A percentile compares a stretch with the other conserved stretches of the same genome.
These are phyloP conservation scores for Tolypocladium sp. DNA, from an alignment of 2,329 filamentous ascomycete species.

Conservation along the genomic window DNA sequence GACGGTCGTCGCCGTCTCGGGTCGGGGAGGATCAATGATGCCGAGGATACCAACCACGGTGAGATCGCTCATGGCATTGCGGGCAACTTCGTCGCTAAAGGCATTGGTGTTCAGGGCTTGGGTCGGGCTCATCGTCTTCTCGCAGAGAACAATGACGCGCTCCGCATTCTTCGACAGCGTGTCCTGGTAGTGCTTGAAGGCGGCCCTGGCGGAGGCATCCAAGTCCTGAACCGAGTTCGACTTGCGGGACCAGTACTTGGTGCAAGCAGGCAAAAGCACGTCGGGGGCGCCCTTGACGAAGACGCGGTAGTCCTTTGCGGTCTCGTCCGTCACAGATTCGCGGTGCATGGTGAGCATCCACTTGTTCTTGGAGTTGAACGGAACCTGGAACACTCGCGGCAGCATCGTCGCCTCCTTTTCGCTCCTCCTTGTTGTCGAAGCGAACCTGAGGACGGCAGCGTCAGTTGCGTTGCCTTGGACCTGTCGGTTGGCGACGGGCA, in stretches of 20 bases:
- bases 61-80: slow-evolving; percentile 28
- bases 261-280: slow-evolving; percentile 31
- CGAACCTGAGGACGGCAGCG: slow-evolving; percentile 30
- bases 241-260: slow-evolving; percentile 23
- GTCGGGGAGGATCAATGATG: slow-evolving; percentile 36
- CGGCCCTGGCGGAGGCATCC: slow-evolving; percentile 18
- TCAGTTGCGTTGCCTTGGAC: slow-evolving; percentile 35
- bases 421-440: slow-evolving; percentile 13
- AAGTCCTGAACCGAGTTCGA: slow-evolving; percentile 22
- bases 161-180: slow-evolving; percentile 31
- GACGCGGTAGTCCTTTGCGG: slow-evolving; percentile 24
- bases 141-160: slow-evolving; percentile 32
- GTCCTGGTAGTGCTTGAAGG: slow-evolving; percentile 27
- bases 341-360: slow-evolving; percentile 34
- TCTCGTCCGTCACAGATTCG: slow-evolving; percentile 14
- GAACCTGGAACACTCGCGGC: slow-evolving; percentile 27
- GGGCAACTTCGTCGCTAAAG: slow-evolving; percentile 39
- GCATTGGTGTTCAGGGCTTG: slow-evolving; percentile 28
- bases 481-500: slow-evolving; percentile 22
- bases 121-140: slow-evolving; percentile 21
- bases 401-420: slow-evolving; percentile 10
- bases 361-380: slow-evolving; percentile 43
- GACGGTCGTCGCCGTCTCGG: slow-evolving; percentile 31
- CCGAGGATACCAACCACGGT: slow-evolving; percentile 43
- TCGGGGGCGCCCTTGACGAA: slow-evolving; percentile 47